phyloP scores from a whole-genome alignment of 2,329 filamentous ascomycete species.

The Fusarium sarcochroum region DNA sequence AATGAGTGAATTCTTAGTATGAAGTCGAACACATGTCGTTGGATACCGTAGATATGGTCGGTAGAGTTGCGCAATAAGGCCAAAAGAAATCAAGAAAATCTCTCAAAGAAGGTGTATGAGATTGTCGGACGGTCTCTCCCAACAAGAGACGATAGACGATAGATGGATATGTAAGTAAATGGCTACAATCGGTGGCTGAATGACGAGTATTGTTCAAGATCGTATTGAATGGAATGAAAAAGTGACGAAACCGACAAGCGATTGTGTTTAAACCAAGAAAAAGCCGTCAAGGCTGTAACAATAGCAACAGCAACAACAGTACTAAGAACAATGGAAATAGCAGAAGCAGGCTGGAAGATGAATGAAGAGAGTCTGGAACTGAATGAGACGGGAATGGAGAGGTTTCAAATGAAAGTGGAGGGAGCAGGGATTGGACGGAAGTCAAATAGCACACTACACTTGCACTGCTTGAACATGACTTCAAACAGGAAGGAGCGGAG shows the following conservation, averaged over 20 bases:
- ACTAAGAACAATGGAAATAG: conserved; percentile 18
- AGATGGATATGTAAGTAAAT: conserved; percentile 22
- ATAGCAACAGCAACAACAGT: conserved; percentile 14
- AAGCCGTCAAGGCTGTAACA: conserved; percentile 27
- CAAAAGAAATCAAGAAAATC: conserved; percentile 10
- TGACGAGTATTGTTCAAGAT: conserved; percentile 34
- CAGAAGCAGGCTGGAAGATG: conserved; percentile 37
- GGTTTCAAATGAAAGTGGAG: conserved; percentile 43
- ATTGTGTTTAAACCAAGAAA: conserved; percentile 23
- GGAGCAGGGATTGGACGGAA: conserved; percentile 12
- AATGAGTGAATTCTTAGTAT: conserved; percentile 27
- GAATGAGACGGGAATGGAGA: conserved; percentile 24
- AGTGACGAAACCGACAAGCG: conserved; percentile 33
- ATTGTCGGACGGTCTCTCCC: background rate
- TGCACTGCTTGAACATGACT: conserved; percentile 25
- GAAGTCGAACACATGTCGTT: conserved; percentile 32
- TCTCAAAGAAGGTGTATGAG: background rate
- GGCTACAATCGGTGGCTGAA: conserved; percentile 25
- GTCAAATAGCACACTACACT: conserved; percentile 32
- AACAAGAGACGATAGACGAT: conserved; percentile 23
- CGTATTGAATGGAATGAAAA: conserved; percentile 41
- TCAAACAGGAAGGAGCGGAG: conserved; percentile 38
- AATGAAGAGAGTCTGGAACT: conserved; percentile 35
- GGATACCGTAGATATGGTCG: conserved; percentile 14
- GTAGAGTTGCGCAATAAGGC: background rate